These are phyloP conservation scores for Chamaenerion angustifolium DNA, from an alignment of 345 rosid species.

Conservation along the genomic window DNA sequence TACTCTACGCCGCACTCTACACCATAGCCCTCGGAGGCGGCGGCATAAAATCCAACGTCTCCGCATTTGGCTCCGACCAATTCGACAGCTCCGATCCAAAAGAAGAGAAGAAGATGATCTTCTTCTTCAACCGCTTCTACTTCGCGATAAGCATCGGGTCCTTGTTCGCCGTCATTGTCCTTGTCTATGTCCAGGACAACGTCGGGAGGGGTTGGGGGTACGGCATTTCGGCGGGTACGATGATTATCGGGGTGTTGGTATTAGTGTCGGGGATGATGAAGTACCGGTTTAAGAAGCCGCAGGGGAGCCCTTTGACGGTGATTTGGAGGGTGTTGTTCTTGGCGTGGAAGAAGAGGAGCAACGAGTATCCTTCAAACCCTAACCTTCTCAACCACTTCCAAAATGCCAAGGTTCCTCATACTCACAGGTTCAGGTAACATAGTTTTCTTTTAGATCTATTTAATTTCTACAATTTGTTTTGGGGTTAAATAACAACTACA, in stretches of 20 bases:
- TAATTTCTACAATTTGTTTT: no score
- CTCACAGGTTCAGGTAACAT: slow-evolving; percentile 40
- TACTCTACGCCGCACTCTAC: slow-evolving; percentile 73
- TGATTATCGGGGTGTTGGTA: slow-evolving; percentile 48
- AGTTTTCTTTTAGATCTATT: no score
- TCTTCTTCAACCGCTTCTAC: slow-evolving; percentile 68
- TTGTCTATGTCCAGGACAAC: slow-evolving; percentile 78
- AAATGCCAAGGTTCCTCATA: slow-evolving; percentile 41
- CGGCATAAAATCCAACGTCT: slow-evolving; percentile 86
- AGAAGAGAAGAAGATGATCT: slow-evolving; percentile 65
- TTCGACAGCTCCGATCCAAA: slow-evolving; percentile 62
- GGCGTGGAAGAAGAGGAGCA: slow-evolving; percentile 65
- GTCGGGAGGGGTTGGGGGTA: slow-evolving; percentile 93
- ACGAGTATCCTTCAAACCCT: slow-evolving; percentile 41
- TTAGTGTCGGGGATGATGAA: slow-evolving; percentile 41
- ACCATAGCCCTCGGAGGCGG: slow-evolving; percentile 75
- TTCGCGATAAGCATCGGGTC: slow-evolving; percentile 70
- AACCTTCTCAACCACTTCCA: slow-evolving; percentile 43
- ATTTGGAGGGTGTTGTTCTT: slow-evolving; percentile 61
- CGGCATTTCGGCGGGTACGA: slow-evolving; percentile 73
- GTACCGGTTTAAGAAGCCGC: slow-evolving; percentile 68
- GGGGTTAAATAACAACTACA: no score
- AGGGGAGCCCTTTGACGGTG: slow-evolving; percentile 76
- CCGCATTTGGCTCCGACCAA: slow-evolving; percentile 89
- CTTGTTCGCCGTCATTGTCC: slow-evolving; percentile 54